phyloP scores from a whole-genome alignment of 768 basidiomycete genomes.

The Dioszegia crocea region DNA sequence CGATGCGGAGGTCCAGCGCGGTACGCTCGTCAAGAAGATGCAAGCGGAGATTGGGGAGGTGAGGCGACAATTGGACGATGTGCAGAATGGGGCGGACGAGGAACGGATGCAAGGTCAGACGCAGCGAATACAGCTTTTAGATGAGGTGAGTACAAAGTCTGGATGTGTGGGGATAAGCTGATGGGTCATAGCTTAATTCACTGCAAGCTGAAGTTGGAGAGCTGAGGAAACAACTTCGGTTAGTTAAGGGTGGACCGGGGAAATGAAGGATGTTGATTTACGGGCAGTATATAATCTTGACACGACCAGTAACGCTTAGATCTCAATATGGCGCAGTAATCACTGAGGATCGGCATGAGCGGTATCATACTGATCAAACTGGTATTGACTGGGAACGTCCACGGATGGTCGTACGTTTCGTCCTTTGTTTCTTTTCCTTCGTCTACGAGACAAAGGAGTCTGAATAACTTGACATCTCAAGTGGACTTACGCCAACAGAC shows the following conservation, averaged over 20 bases:
- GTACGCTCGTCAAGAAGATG: constrained; percentile 55
- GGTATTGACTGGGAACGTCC: no score
- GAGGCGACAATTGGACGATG: constrained; percentile 62
- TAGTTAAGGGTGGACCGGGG: constrained; percentile 5
- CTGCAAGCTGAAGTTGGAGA: constrained; percentile 44
- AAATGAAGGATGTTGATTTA: not conserved
- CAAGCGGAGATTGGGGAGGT: constrained; percentile 57
- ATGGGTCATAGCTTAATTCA: constrained; percentile 35
- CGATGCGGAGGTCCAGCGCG: constrained; percentile 56
- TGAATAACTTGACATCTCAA: no score
- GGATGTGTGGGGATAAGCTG: constrained; percentile 6
- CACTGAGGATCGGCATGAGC: no score
- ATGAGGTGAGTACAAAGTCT: constrained; percentile 63
- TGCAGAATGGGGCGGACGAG: constrained; percentile 60
- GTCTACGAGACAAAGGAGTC: no score
- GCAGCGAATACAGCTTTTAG: constrained; percentile 76
- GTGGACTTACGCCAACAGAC: no score
- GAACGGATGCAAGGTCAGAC: constrained; percentile 67
- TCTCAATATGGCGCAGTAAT: no score
- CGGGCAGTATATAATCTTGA: not conserved
- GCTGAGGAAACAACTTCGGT: constrained; percentile 39
- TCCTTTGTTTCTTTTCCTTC: no score
- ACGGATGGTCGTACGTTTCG: no score
- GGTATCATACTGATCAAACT: no score
- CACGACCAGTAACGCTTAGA: no score